These are phyloP conservation scores for Pichia nakasei DNA, from an alignment of 805 yeast genomes.

Conservation along the genomic window DNA sequence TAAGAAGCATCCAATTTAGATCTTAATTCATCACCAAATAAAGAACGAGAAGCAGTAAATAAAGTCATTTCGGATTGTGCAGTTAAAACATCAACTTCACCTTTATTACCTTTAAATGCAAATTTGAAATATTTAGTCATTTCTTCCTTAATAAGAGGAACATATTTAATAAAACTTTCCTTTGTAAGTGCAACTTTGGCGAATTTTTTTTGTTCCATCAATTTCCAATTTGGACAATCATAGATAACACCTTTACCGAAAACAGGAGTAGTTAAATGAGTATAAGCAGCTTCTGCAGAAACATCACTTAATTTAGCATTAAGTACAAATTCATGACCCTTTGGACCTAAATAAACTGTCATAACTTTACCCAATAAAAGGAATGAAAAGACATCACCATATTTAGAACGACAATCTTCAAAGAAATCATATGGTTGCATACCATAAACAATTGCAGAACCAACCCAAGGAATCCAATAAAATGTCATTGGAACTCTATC, in stretches of 20 bases:
- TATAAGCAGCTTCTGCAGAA: constrained; percentile 93
- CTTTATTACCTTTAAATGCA: constrained; percentile 36
- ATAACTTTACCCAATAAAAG: constrained; percentile 80
- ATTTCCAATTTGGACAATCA: constrained; percentile 87
- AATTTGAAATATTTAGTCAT: constrained; percentile 52
- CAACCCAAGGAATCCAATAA: constrained; percentile 93
- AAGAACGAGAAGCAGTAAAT: constrained; percentile 88
- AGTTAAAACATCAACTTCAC: constrained; percentile 59
- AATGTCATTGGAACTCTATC: constrained; percentile 88
- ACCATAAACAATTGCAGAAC: constrained; percentile 84
- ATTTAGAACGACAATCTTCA: constrained; percentile 61
- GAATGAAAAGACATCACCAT: constrained; percentile 92
- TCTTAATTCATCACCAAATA: constrained; percentile 89
- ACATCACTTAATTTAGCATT: constrained; percentile 86
- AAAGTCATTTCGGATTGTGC: constrained; percentile 94
- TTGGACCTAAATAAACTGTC: constrained; percentile 96
- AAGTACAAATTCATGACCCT: constrained; percentile 93
- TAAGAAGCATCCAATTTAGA: constrained; percentile 70
- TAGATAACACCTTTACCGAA: constrained; percentile 96
- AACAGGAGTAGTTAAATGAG: constrained; percentile 97
- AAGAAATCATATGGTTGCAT: constrained; percentile 91
- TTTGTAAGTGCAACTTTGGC: constrained; percentile 83
- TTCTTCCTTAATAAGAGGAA: constrained; percentile 82
- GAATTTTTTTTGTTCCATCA: constrained; percentile 98
- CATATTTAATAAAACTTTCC: constrained; percentile 76